Conservation (phyloP, 176 grass and related monocot genomes). For the Musa acuminata region DNA sequence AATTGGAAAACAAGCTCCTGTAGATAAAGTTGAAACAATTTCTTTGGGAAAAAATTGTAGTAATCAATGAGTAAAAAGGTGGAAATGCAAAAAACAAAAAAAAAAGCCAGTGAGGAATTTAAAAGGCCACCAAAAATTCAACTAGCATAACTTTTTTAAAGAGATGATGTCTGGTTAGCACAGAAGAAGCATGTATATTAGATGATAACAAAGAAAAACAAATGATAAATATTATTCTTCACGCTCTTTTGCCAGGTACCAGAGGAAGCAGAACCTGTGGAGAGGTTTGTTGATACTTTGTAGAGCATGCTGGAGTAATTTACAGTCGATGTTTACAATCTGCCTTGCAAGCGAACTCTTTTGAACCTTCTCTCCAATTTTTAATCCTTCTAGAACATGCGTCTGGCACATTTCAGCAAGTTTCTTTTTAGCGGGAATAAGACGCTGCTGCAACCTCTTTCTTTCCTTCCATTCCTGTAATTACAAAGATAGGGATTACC, state of each 20-base stretch:
- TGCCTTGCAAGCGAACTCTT: conserved; percentile 71
- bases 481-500: not conserved
- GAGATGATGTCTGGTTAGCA: too few relatives aligned
- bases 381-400: conserved; percentile 75
- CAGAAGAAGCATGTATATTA: not conserved
- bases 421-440: conserved; percentile 69
- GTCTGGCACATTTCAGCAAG: conserved; percentile 61
- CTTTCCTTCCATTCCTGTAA: conserved; percentile 86
- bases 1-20: not conserved
- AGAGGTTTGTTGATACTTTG: conserved; percentile 42
- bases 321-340: conserved; percentile 64
- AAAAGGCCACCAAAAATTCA: too few relatives aligned
- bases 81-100: too few relatives aligned
- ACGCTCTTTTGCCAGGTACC: not conserved
- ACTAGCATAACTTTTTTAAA: too few relatives aligned
- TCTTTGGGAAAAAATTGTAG: too few relatives aligned
- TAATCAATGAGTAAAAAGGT: too few relatives aligned
- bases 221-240: not conserved
- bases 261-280: conserved; percentile 28
- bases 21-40: too few relatives aligned
- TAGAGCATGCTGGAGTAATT: conserved; percentile 71
- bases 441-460: conserved; percentile 55
- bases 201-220: not conserved
- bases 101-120: too few relatives aligned
- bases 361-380: conserved; percentile 53